phyloP scores from a whole-genome alignment of 306 rosid genomes.

The Rosa lucieae region DNA sequence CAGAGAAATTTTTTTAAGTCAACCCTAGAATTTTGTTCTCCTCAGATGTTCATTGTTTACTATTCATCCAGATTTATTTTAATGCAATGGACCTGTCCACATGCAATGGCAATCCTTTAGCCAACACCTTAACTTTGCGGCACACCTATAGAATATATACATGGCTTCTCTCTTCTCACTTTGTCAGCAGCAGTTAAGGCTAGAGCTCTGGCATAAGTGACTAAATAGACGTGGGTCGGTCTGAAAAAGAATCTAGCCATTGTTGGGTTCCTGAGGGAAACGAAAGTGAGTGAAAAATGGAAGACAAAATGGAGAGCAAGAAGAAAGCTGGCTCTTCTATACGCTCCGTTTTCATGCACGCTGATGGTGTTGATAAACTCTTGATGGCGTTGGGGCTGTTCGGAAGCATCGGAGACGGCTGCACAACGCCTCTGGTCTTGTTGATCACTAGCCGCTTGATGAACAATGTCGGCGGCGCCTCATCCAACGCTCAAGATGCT shows the following conservation, averaged over 20 bases:
- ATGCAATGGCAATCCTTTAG: background rate
- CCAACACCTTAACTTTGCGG: background rate
- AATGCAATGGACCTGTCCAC: background rate
- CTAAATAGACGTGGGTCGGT: background rate
- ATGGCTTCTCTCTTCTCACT: background rate
- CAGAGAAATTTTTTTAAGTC: background rate
- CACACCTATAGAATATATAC: conserved; percentile 1
- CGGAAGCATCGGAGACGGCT: conserved; percentile 74
- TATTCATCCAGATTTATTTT: background rate
- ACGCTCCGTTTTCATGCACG: conserved; percentile 71
- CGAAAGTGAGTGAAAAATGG: conserved; percentile 23
- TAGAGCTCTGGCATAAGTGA: background rate
- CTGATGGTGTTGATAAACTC: conserved; percentile 54
- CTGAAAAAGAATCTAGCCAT: background rate
- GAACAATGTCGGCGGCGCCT: conserved; percentile 47
- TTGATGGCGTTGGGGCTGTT: conserved; percentile 61
- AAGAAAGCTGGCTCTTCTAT: conserved; percentile 42
- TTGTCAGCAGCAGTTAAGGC: background rate
- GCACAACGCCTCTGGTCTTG: conserved; percentile 55
- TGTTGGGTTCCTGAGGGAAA: background rate
- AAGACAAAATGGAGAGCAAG: background rate
- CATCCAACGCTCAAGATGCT: background rate
- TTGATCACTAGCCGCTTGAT: conserved; percentile 41
- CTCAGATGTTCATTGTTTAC: background rate
- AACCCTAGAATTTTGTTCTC: background rate